phyloP scores from a whole-genome alignment of 148 eudicot species.

The Persicaria maculosa region DNA sequence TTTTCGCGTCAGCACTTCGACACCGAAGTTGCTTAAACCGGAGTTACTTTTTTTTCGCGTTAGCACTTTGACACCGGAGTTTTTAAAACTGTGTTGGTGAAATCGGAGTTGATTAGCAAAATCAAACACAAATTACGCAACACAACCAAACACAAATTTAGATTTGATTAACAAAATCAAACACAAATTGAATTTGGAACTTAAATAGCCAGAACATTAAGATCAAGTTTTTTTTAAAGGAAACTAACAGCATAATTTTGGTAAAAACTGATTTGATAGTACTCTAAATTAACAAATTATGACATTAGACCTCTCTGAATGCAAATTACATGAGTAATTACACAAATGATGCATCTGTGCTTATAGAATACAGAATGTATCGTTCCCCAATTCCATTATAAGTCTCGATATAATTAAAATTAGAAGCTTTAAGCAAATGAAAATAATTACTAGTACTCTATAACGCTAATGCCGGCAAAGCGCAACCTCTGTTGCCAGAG shows the following conservation, averaged over 20 bases:
- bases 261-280: neutral
- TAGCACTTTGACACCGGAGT: too few species aligned
- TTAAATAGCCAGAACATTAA: neutral
- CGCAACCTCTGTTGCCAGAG: conserved; percentile 81
- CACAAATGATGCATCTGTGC: neutral
- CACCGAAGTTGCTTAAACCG: too few species aligned
- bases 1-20: too few species aligned
- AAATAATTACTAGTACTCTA: conserved; percentile 34
- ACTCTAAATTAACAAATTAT: neutral
- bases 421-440: neutral
- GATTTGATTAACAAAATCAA: too few species aligned
- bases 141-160: too few species aligned
- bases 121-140: too few species aligned
- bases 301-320: neutral
- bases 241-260: neutral
- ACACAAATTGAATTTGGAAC: neutral
- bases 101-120: too few species aligned
- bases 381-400: neutral
- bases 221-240: neutral
- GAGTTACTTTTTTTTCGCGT: too few species aligned
- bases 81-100: too few species aligned
- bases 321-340: neutral
- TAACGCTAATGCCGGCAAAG: conserved; percentile 45
- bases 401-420: neutral
- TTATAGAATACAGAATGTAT: neutral